phyloP scores from a whole-genome alignment of 306 rosid species.

The Pyrus communis region DNA sequence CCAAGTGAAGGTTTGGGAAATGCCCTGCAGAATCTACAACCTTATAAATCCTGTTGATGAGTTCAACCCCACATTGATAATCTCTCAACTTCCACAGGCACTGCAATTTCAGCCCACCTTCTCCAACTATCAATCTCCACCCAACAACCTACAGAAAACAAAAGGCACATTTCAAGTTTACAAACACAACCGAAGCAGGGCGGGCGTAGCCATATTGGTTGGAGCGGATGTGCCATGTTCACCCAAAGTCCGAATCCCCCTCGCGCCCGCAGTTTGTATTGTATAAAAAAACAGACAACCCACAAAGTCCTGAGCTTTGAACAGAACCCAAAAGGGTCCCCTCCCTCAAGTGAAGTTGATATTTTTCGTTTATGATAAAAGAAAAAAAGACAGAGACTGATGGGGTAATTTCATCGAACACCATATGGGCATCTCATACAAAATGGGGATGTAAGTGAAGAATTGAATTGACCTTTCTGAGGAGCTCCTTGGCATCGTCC shows the following conservation, averaged over 20 bases:
- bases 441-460: not conserved
- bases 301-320: not conserved
- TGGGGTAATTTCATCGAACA: constrained; percentile 15
- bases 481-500: constrained; percentile 49
- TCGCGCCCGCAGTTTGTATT: too few species aligned
- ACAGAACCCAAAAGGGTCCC: not conserved
- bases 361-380: too few species aligned
- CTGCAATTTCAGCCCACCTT: constrained; percentile 51
- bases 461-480: constrained; percentile 42
- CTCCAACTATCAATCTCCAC: constrained; percentile 72
- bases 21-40: constrained; percentile 56
- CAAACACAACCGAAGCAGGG: not conserved
- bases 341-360: not conserved
- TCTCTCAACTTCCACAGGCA: constrained; percentile 93
- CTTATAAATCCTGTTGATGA: constrained; percentile 58
- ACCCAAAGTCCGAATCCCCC: too few species aligned
- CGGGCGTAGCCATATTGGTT: too few species aligned
- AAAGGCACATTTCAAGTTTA: not conserved
- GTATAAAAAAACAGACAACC: not conserved
- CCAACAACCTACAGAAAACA: constrained; percentile 59
- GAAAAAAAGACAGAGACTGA: not conserved
- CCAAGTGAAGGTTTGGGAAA: constrained; percentile 74
- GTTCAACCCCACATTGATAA: constrained; percentile 63
- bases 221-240: too few species aligned
- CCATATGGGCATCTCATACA: not conserved